Conservation (phyloP, 2,329 filamentous ascomycete species). For the Escovopsis sp. region DNA sequence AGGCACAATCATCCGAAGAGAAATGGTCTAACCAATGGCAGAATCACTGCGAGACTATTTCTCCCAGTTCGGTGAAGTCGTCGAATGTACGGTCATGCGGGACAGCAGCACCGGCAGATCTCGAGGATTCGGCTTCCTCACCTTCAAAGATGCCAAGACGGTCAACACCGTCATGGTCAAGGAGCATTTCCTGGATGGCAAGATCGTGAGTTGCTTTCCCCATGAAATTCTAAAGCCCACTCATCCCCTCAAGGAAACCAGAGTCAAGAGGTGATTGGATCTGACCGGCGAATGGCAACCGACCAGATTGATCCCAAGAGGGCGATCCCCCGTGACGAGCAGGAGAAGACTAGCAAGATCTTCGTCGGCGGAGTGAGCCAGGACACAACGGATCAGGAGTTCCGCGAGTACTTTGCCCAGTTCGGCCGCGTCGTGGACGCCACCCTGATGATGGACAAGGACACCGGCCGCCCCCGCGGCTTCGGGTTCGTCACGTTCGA, state of each 20-base stretch:
- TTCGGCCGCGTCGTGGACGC: constrained; percentile 95
- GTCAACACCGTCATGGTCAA: constrained; percentile 99
- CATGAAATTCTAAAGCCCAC: too few relatives aligned
- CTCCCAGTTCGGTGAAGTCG: constrained; percentile 90
- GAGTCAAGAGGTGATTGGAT: too few relatives aligned
- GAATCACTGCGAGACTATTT: constrained; percentile 97
- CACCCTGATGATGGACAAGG: constrained; percentile 99
- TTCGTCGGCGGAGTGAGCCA: constrained; percentile 97
- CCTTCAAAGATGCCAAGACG: constrained; percentile 93
- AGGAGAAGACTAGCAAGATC: constrained; percentile 97
- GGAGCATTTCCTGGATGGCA: constrained; percentile 93
- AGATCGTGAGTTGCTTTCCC: constrained; percentile 93
- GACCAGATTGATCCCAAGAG: constrained; percentile 89
- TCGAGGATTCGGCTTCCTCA: constrained; percentile 91
- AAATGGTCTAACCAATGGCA: constrained; percentile 23
- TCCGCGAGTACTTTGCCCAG: constrained; percentile 91
- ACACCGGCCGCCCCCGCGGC: constrained; percentile 88
- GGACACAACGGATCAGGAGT: constrained; percentile 91
- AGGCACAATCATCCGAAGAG: constrained; percentile 3
- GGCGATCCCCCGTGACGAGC: constrained; percentile 91
- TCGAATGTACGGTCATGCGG: constrained; percentile 98
- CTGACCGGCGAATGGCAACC: constrained; percentile 10
- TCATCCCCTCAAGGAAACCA: too few relatives aligned
- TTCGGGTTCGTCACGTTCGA: constrained; percentile 99
- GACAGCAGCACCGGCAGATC: constrained; percentile 89